These are phyloP conservation scores for Pythium biforme DNA, from an alignment of 352 stramenopile species.

Conservation along the genomic window DNA sequence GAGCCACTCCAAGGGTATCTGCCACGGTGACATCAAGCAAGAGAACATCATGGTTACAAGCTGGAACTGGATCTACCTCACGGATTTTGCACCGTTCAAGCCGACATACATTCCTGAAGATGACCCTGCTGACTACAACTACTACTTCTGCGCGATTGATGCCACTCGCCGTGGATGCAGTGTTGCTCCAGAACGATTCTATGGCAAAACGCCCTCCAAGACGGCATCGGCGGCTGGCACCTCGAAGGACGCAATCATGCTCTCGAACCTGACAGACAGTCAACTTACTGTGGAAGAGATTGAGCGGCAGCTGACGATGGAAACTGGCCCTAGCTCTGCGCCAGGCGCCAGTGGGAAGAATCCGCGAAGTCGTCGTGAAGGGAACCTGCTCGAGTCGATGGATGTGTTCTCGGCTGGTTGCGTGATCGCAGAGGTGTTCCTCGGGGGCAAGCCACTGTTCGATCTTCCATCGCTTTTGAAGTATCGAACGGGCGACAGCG, in stretches of 20 bases:
- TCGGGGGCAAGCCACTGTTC: constrained; percentile 94
- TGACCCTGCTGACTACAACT: constrained; percentile 95
- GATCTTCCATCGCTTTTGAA: constrained; percentile 92
- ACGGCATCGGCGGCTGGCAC: constrained; percentile 22
- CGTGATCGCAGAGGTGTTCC: constrained; percentile 96
- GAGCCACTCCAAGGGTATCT: constrained; percentile 91
- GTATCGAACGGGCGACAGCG: constrained; percentile 77
- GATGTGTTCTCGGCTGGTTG: constrained; percentile 99
- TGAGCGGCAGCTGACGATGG: constrained; percentile 63
- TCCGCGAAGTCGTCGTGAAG: constrained; percentile 46
- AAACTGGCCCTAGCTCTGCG: constrained; percentile 30
- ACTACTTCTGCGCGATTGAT: constrained; percentile 91
- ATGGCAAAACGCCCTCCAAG: constrained; percentile 32
- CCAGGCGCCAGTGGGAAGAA: constrained; percentile 8
- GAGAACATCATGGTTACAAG: constrained; percentile 98
- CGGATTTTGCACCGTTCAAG: constrained; percentile 96
- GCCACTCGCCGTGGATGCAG: constrained; percentile 91
- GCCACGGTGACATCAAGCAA: constrained; percentile 97
- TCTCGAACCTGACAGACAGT: constrained; percentile 37
- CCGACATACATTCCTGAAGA: constrained; percentile 94
- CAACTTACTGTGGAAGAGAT: constrained; percentile 44
- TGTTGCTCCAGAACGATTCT: constrained; percentile 95
- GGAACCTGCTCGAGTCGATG: constrained; percentile 88
- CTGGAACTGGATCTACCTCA: constrained; percentile 97
- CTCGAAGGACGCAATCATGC: constrained; percentile 53